Conservation (phyloP, 2,329 filamentous ascomycete species). For the Amylocarpus encephaloides region DNA sequence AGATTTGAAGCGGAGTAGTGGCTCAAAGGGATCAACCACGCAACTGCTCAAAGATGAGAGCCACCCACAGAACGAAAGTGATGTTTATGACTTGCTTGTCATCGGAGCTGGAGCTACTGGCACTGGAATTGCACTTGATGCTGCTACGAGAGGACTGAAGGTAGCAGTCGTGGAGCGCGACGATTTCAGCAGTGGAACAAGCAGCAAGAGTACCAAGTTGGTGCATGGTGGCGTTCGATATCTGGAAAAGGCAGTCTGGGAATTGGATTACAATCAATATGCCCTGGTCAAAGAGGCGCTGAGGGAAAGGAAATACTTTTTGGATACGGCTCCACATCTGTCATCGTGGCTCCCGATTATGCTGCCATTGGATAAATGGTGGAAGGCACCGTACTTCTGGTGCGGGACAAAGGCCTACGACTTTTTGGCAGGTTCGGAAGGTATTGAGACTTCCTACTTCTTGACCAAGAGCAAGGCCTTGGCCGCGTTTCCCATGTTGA, state of each 20-base stretch:
- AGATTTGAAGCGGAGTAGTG: conserved; percentile 43
- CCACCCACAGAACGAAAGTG: conserved; percentile 34
- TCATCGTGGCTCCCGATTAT: conserved; percentile 71
- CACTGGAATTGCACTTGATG: conserved; percentile 65
- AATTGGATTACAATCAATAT: conserved; percentile 68
- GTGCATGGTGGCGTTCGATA: conserved; percentile 73
- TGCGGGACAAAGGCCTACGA: conserved; percentile 77
- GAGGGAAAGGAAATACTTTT: conserved; percentile 68
- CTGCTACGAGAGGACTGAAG: conserved; percentile 63
- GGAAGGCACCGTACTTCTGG: conserved; percentile 74
- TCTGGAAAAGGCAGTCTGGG: conserved; percentile 70
- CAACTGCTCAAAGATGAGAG: conserved; percentile 44
- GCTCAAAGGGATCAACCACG: conserved; percentile 38
- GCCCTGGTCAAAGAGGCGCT: conserved; percentile 65
- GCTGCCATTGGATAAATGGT: conserved; percentile 69
- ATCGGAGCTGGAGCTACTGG: conserved; percentile 69
- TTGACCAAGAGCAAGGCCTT: conserved; percentile 79
- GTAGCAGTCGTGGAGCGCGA: conserved; percentile 67
- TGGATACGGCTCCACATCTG: conserved; percentile 68
- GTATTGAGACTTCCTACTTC: conserved; percentile 86
- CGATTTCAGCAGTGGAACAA: conserved; percentile 68
- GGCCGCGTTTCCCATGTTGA: conserved; percentile 84
- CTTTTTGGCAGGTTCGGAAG: conserved; percentile 76
- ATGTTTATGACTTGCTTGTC: conserved; percentile 60
- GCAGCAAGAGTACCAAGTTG: conserved; percentile 69